Base-by-base conservation (phyloP, 257 asterid genomes). In the Fraxinus anomala region DNA sequence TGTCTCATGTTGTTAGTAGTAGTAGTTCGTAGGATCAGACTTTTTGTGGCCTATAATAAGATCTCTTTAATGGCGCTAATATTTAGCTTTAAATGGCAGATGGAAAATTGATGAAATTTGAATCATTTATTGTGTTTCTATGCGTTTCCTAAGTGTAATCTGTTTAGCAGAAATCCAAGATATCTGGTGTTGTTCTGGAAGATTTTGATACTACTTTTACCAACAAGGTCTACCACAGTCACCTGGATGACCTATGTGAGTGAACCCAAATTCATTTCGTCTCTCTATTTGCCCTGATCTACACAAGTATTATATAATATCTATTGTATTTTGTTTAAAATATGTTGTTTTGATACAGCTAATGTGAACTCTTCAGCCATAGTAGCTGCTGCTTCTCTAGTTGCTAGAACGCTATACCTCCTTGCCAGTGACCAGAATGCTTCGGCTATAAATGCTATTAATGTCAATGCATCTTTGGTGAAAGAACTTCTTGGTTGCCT, bases 201-300 rank as follows among this genome's bases (percentile, higher is more conserved):
- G 99, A 95, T 85, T 95, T 95, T 24, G 99, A 95, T 89, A 76
- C 92, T 80, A 73, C 91, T 68, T 95, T 91, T 81, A 86, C 93
- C 86, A 93, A 93, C 87, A 84, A 88, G 79, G 93, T 89, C 88
- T 95, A 93, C 85, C 99, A 95, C 88, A 95, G 99, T 79, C 97
- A 95, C 88, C 89, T 93, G 63, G 99, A 95, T 86, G 92, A 87
- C 88, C 86, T 84, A 79, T 87, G 99, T 95, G 74, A 89, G 99
- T 90, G 81, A 72, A 77, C 79, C 80, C 73, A 73, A 34, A 78
- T 73, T 79, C 78, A 78, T 80, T 56, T 26, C 21, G 70, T 68
- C 61, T 28, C 69, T 37, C 23, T 73, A 33, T 77, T 77, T 77
- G 59, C 82, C 42, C 61, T 70, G 42, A 77, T 81, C 79, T 75